Base-by-base conservation (phyloP, 371 early-diverging fungal species). In the Mucor racemosus region DNA sequence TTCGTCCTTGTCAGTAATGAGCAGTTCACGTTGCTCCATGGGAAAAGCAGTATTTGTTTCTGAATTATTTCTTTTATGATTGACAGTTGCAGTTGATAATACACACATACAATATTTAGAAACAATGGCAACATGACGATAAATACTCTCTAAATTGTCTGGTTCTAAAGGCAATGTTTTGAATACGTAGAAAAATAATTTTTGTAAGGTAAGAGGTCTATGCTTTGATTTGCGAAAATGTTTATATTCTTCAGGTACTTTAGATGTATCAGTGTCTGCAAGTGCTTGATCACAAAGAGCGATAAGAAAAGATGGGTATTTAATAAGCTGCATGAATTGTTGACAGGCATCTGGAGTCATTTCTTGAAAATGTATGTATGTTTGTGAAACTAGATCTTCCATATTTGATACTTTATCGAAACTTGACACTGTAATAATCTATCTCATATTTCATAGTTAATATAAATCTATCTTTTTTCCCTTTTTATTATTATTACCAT, bases 51-150 rank as follows among this genome's bases (percentile, higher is more conserved):
- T 54, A 38, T 69, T 69, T 6, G 61, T 65, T 14, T 41, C 59
- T 13, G 67, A 9, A 9, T 21, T 65, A n/a, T 54, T 42, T 40
- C 58, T 57, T 33, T 65, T 65, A 7, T 64, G 64, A 11, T 42
- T 31, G n/a, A 69, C 38, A 0, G 64, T 55, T 6, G 65, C 60
- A 4, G 65, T 69, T 0, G 69, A 64, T 7, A 64, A 57, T 1
- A 69, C 69, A 46, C 39, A 64, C 69, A 64, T 60, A 14, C 72
- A 72, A 26, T 72, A 72, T 39, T 68, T 67, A 0, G 58, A 57
- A 3, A 72, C 72, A 5, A 72, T 53, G 11, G 60, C 19, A 1
- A 58, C 40, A 58, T 72, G 72, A 5, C 62, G 62, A 58, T 72
- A 72, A 10, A 72, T 57, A 7, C 21, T 44, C 7, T 64, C 62